phyloP scores from a whole-genome alignment of 495 filamentous ascomycete genomes.

The Lasiosphaeris hirsuta region DNA sequence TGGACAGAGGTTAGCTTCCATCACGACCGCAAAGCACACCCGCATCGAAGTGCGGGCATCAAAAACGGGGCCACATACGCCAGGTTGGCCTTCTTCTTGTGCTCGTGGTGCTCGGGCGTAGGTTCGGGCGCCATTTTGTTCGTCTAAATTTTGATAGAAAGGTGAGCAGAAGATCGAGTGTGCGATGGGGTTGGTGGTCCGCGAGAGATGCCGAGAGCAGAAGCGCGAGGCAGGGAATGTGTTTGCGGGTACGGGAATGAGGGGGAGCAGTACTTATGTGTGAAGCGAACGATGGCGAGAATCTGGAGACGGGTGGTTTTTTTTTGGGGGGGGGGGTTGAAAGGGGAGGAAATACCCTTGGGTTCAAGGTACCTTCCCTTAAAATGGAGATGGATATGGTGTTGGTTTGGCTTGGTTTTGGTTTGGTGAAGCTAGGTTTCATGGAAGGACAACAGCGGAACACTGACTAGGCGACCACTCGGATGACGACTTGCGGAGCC shows the following conservation, averaged over 20 bases:
- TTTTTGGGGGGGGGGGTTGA: not conserved
- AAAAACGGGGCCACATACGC: conserved; percentile 57
- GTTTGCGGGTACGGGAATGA: conserved; percentile 2
- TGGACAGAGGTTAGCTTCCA: conserved; percentile 41
- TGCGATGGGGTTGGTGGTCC: conserved; percentile 15
- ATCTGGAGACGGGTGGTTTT: conserved; percentile 6
- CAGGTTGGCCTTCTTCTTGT: conserved; percentile 92
- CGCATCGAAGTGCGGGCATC: not conserved
- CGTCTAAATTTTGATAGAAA: not conserved
- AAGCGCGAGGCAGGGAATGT: not conserved
- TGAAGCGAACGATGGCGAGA: not conserved
- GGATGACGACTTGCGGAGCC: conserved; percentile 38
- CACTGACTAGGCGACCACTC: conserved; percentile 33
- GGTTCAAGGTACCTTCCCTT: conserved; percentile 2
- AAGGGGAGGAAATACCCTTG: conserved; percentile 10
- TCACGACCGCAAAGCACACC: not conserved
- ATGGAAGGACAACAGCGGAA: conserved; percentile 20
- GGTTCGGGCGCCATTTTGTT: conserved; percentile 37
- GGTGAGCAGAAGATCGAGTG: conserved; percentile 9
- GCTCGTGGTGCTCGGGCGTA: conserved; percentile 58
- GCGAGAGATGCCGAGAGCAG: not conserved
- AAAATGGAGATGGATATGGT: conserved; percentile 11
- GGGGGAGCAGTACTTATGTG: not conserved
- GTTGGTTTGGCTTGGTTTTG: not conserved
- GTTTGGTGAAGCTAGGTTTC: conserved; percentile 14